These are phyloP conservation scores for Trichoderma sp. DNA, from an alignment of 2,329 filamentous ascomycete genomes.

Conservation along the genomic window DNA sequence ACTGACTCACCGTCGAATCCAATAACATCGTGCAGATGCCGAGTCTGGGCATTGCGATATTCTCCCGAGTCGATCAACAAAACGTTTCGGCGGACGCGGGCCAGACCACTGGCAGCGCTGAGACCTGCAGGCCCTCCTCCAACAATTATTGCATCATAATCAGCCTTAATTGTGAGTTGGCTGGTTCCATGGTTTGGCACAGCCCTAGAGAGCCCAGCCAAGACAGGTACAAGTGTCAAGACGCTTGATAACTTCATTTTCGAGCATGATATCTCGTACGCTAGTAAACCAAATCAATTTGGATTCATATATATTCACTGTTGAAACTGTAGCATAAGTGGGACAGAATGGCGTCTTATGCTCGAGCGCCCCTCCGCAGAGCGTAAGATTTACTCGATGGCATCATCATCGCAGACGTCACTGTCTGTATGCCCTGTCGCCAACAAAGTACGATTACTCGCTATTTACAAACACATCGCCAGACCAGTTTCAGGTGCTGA, in stretches of 20 bases:
- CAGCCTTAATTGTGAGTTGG: slow-evolving; percentile 1
- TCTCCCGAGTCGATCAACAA: slow-evolving; percentile 59
- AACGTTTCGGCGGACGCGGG: slow-evolving; percentile 56
- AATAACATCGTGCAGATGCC: slow-evolving; percentile 63
- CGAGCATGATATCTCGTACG: neutral
- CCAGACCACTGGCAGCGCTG: slow-evolving; percentile 57
- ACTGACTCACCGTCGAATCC: slow-evolving; percentile 55
- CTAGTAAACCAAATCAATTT: neutral
- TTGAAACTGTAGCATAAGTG: neutral
- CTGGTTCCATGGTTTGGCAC: neutral
- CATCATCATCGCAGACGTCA: neutral
- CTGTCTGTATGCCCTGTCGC: neutral
- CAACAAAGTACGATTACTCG: neutral
- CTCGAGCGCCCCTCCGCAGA: neutral
- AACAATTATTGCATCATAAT: slow-evolving; percentile 59
- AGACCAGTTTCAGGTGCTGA: neutral
- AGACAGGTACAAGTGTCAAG: neutral
- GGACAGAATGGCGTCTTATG: slow-evolving; percentile 5
- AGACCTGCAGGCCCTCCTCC: slow-evolving; percentile 61
- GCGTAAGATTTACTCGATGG: neutral
- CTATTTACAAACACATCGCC: neutral
- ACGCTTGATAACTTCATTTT: slow-evolving; percentile 13
- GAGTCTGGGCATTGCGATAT: slow-evolving; percentile 59
- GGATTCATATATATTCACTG: neutral
- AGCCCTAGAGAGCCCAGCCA: neutral